phyloP scores from a whole-genome alignment of 306 rosid species.

The Cyamopsis tetragonoloba region DNA sequence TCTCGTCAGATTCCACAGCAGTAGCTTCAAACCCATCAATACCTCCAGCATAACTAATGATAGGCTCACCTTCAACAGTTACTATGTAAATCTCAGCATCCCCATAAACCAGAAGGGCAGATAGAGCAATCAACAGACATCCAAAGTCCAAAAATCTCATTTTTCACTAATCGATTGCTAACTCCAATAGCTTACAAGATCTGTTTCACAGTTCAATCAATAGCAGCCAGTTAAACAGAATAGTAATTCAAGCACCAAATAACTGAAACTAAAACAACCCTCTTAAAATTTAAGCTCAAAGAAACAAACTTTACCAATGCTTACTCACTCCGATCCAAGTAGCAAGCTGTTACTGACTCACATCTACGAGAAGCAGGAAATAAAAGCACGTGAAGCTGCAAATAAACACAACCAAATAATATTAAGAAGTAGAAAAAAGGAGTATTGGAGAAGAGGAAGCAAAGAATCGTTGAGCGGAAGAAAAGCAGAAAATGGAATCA shows the following conservation, averaged over 20 bases:
- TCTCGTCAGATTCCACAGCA: slow-evolving; percentile 88
- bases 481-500: slow-evolving; percentile 19
- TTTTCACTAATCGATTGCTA: slow-evolving; percentile 29
- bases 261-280: slow-evolving; percentile 3
- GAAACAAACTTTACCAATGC: slow-evolving; percentile 31
- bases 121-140: slow-evolving; percentile 32
- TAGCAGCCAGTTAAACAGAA: slow-evolving; percentile 4
- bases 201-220: slow-evolving; percentile 40
- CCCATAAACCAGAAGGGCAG: slow-evolving; percentile 37
- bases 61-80: slow-evolving; percentile 88
- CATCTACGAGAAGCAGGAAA: slow-evolving; percentile 19
- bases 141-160: slow-evolving; percentile 46
- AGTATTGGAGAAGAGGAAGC: slow-evolving; percentile 44
- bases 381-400: slow-evolving; percentile 17
- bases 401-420: slow-evolving; percentile 9
- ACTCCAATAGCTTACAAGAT: slow-evolving; percentile 45
- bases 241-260: slow-evolving; percentile 9
- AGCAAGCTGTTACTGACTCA: slow-evolving; percentile 20
- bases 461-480: slow-evolving; percentile 38
- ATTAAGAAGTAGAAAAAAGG: slow-evolving; percentile 5
- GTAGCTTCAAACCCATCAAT: slow-evolving; percentile 93
- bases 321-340: slow-evolving; percentile 31
- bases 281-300: slow-evolving; percentile 10
- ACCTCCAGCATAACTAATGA: slow-evolving; percentile 85
- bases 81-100: slow-evolving; percentile 76